These are phyloP conservation scores for Kokia cookei DNA, from an alignment of 441 rosid species.

Conservation along the genomic window DNA sequence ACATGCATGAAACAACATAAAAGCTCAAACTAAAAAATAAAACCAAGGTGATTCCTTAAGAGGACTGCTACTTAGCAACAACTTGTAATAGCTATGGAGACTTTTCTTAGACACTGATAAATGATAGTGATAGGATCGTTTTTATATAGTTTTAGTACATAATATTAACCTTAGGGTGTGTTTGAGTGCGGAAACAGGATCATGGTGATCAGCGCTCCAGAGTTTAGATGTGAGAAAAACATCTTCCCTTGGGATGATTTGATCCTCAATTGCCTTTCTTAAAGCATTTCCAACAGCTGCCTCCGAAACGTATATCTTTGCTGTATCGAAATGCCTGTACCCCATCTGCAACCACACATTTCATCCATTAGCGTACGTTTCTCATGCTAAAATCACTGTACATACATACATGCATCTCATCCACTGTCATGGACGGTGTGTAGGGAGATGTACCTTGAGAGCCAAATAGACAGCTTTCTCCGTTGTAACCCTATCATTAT, in stretches of 20 bases:
- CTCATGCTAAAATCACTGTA: neutral
- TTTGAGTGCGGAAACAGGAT: conserved; percentile 69
- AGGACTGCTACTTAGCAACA: neutral
- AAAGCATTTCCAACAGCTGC: conserved; percentile 71
- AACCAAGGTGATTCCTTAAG: neutral
- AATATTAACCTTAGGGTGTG: conserved; percentile 51
- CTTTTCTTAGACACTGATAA: neutral
- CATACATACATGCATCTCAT: neutral
- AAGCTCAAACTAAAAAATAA: neutral
- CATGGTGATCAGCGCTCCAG: conserved; percentile 83
- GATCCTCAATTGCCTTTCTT: conserved; percentile 33
- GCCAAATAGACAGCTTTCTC: conserved; percentile 54
- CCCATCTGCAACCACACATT: conserved; percentile 47
- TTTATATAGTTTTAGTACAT: neutral
- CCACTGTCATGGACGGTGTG: neutral
- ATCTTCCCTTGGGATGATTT: conserved; percentile 48
- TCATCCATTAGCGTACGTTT: neutral
- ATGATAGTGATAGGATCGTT: neutral
- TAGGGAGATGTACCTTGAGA: conserved; percentile 46
- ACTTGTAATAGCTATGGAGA: neutral
- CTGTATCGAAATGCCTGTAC: conserved; percentile 82
- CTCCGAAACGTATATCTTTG: conserved; percentile 79
- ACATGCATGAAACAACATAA: neutral
- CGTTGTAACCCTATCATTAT: conserved; percentile 38
- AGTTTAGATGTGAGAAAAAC: conserved; percentile 71